Percentiles rank a stretch among this genome's conserved stretches.
Evolutionary conservation across 768 basidiomycete genomes (phyloP).

Genomic region (Phaffia tasmanica): DNA sequence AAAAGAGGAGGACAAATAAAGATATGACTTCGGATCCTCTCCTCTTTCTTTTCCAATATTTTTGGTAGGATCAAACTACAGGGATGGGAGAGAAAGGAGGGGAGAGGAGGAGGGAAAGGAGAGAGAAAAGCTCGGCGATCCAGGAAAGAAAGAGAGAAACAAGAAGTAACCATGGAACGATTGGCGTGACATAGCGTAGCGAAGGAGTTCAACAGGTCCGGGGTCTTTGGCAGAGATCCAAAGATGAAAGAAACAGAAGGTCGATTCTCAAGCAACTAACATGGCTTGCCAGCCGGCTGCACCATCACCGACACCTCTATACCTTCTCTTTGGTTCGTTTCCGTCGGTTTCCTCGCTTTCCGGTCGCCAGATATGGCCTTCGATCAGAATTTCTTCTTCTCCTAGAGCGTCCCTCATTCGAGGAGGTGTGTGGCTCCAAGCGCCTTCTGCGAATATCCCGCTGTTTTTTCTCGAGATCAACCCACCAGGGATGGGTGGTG

Average conservation of each 20-base stretch:
- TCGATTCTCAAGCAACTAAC: neutral
- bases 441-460: conserved; percentile 3
- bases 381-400: conserved; percentile 14
- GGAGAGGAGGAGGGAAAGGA: neutral
- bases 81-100: neutral
- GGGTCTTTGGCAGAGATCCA: neutral
- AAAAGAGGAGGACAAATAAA: neutral
- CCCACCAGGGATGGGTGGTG: too few relatives aligned
- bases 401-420: conserved; percentile 22
- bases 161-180: neutral
- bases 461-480: too few relatives aligned
- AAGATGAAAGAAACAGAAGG: neutral
- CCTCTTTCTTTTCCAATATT: too few relatives aligned
- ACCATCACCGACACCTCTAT: neutral
- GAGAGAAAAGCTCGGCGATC: neutral
- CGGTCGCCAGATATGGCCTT: neutral
- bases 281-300: neutral
- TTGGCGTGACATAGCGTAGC: neutral
- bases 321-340: neutral
- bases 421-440: conserved; percentile 23
- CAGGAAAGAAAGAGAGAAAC: neutral
- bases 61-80: neutral
- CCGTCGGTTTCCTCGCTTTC: neutral
- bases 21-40: neutral
- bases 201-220: neutral